Base-by-base conservation (phyloP, 2,329 filamentous ascomycete genomes). In the Ophiostoma himal-ulmi region DNA sequence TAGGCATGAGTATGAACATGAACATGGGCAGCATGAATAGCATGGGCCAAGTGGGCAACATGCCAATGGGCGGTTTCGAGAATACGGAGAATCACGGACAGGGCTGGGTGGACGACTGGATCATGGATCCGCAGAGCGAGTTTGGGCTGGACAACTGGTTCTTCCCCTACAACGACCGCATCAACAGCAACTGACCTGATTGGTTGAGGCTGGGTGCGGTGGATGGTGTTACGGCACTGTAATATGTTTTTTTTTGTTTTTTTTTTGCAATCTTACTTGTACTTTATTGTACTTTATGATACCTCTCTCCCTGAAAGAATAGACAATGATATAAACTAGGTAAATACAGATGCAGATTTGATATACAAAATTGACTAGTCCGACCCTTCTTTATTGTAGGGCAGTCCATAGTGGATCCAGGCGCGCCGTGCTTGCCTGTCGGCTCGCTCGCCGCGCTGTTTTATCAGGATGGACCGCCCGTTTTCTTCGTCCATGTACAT, bases 131-230 rank as follows among this genome's bases (percentile, higher is more conserved):
- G 20, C 70, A 67, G 44, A 70, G 60, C 36, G 71, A 73, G 10
- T 71, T 72, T 69, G 71, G 68, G 10, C 60, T 69, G 8, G 62
- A 57, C 39, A 74, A 71, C 69, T 74, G 71, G 71, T 73, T 74
- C 37, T 74, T 71, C 39, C 73, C 73, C 0, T 71, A 68, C 54
- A 73, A 73, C 69, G 71, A 73, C 54, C 69, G 54, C 17, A 70
- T 73, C 26, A 57, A 71, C 52, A 69, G 57, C 48, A 48, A 48
- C 26, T 71, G 36, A n/a, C 11, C 44, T 37, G 13, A 13, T 57
- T n/a, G n/a, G 11, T 26, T 3, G 10, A 30, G 10, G 22, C 22
- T 57, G 22, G n/a, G 11, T 57, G 17, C 10, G 48, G 48, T 14
- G 52, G 52, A 57, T 26, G 52, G 26, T 57, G 22, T 57, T 22